These are phyloP conservation scores for Colletotrichum higginsianum DNA, from an alignment of 2,329 filamentous ascomycete species.

Conservation along the genomic window DNA sequence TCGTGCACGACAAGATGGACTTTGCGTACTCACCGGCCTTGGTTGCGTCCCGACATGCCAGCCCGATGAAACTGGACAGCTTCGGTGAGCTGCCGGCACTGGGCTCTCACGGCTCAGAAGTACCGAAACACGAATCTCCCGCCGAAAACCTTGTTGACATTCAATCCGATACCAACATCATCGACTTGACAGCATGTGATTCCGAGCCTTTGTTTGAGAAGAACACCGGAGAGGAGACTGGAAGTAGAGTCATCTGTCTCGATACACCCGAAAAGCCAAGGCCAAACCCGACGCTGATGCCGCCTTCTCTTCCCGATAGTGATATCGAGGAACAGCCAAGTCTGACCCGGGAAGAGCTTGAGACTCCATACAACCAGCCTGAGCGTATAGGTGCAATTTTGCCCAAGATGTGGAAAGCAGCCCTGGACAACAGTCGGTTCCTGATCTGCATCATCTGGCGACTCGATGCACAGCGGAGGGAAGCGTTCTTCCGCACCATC, in stretches of 20 bases:
- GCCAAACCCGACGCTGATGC: not conserved
- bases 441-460: constrained; percentile 49
- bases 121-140: not conserved
- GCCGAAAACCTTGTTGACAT: not conserved
- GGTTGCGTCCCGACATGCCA: not conserved
- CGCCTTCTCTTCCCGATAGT: constrained; percentile 3
- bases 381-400: constrained; percentile 33
- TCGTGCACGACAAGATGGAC: constrained; percentile 56
- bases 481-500: constrained; percentile 47
- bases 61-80: constrained; percentile 33
- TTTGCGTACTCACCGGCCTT: not conserved
- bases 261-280: constrained; percentile 29
- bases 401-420: constrained; percentile 44
- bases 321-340: constrained; percentile 1
- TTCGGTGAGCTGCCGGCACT: not conserved
- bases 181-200: constrained; percentile 38
- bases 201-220: constrained; percentile 21
- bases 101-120: not conserved
- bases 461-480: constrained; percentile 43
- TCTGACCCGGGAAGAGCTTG: constrained; percentile 15
- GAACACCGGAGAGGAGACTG: no score
- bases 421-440: constrained; percentile 46
- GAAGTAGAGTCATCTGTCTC: constrained; percentile 22
- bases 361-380: constrained; percentile 37
- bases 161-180: constrained; percentile 9